phyloP scores from a whole-genome alignment of 2,329 filamentous ascomycete genomes.

The Talaromyces sp. region DNA sequence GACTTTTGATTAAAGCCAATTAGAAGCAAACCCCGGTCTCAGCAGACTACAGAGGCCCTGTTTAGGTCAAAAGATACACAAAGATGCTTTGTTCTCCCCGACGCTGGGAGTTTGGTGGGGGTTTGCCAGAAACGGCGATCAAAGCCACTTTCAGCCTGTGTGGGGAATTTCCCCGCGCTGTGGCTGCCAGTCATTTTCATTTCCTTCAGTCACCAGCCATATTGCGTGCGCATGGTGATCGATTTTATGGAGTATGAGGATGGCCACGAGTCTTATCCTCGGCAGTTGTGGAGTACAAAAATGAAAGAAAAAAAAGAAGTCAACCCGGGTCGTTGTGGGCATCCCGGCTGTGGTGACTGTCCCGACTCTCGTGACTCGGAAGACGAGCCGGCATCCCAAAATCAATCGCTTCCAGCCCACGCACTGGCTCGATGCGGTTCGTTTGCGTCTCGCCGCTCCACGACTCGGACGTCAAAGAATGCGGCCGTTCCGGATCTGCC shows the following conservation, averaged over 20 bases:
- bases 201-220: no score
- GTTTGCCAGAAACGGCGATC: no score
- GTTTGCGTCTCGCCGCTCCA: conserved; percentile 26
- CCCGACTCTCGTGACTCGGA: not conserved
- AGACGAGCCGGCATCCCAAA: not conserved
- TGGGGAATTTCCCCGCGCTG: no score
- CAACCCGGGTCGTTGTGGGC: not conserved
- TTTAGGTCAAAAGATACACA: no score
- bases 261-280: not conserved
- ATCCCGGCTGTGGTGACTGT: not conserved
- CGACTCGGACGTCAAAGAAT: conserved; percentile 22
- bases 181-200: no score
- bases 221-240: no score
- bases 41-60: no score
- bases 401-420: not conserved
- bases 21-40: not conserved
- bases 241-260: no score
- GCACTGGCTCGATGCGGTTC: not conserved
- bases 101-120: no score
- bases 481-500: conserved; percentile 11
- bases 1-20: not conserved
- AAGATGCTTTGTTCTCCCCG: no score
- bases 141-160: no score
- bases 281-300: not conserved
- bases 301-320: not conserved